Evolutionary conservation across 148 eudicot genomes (phyloP).

Genomic region (Camellia sinensis): DNA sequence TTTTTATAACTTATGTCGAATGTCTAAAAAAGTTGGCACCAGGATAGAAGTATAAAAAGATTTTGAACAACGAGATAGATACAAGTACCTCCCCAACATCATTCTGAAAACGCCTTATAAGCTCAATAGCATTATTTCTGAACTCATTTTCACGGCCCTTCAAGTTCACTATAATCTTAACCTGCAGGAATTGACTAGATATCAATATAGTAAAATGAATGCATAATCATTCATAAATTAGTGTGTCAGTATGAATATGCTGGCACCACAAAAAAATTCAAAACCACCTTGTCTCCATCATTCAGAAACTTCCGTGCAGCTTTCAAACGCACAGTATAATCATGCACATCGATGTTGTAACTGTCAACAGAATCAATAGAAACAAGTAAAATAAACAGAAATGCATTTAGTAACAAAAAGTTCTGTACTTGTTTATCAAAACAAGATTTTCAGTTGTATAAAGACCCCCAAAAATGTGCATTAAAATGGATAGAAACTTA

Average conservation of each 20-base stretch:
- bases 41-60: neutral
- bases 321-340: slow-evolving; percentile 83
- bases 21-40: neutral
- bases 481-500: neutral
- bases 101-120: slow-evolving; percentile 61
- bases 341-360: slow-evolving; percentile 83
- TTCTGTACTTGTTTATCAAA: neutral
- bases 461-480: neutral
- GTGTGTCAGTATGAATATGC: neutral
- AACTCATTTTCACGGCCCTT: slow-evolving; percentile 83
- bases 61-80: neutral
- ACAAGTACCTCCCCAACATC: slow-evolving; percentile 83
- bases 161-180: slow-evolving; percentile 73
- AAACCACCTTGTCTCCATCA: slow-evolving; percentile 82
- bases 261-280: neutral
- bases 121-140: slow-evolving; percentile 69
- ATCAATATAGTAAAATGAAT: slow-evolving; percentile 18
- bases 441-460: neutral
- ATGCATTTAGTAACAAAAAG: neutral
- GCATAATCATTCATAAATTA: neutral
- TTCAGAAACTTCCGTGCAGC: slow-evolving; percentile 83
- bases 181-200: slow-evolving; percentile 44
- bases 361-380: slow-evolving; percentile 39
- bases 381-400: slow-evolving; percentile 5
- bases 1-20: neutral